Conservation (phyloP, 1,139 yeast genomes). For the Hanseniaspora sp. region DNA sequence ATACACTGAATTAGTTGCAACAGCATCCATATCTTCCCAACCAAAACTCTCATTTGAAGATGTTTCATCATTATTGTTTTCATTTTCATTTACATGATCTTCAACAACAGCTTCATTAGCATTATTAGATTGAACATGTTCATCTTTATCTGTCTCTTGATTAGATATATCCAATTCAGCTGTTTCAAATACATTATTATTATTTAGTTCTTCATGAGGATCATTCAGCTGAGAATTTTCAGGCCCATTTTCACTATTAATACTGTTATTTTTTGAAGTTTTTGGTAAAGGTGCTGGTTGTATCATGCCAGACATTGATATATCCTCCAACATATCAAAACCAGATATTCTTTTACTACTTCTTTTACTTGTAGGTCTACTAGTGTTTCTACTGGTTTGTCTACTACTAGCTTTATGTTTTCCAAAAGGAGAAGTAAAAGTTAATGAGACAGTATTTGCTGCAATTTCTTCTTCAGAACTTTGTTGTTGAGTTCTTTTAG, state of each 20-base stretch:
- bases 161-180: too few relatives aligned
- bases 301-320: slow-evolving; percentile 2
- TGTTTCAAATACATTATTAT: too few relatives aligned
- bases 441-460: slow-evolving; percentile 5
- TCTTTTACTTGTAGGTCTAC: slow-evolving; percentile 13
- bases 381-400: slow-evolving; percentile 8
- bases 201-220: too few relatives aligned
- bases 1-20: slow-evolving; percentile 47
- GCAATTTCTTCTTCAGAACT: slow-evolving; percentile 1
- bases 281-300: background rate
- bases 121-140: too few relatives aligned
- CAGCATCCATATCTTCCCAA: slow-evolving; percentile 55
- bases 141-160: too few relatives aligned
- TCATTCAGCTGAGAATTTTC: too few relatives aligned
- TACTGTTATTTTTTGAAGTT: too few relatives aligned
- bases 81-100: background rate
- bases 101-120: background rate
- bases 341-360: slow-evolving; percentile 14
- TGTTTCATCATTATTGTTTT: slow-evolving; percentile 20
- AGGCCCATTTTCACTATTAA: too few relatives aligned
- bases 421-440: slow-evolving; percentile 1
- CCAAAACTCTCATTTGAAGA: slow-evolving; percentile 18
- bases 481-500: slow-evolving; percentile 9
- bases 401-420: slow-evolving; percentile 5
- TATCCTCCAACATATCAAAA: slow-evolving; percentile 8